These are phyloP conservation scores for Melaleuca alternifolia DNA, from an alignment of 345 rosid species.

Conservation along the genomic window DNA sequence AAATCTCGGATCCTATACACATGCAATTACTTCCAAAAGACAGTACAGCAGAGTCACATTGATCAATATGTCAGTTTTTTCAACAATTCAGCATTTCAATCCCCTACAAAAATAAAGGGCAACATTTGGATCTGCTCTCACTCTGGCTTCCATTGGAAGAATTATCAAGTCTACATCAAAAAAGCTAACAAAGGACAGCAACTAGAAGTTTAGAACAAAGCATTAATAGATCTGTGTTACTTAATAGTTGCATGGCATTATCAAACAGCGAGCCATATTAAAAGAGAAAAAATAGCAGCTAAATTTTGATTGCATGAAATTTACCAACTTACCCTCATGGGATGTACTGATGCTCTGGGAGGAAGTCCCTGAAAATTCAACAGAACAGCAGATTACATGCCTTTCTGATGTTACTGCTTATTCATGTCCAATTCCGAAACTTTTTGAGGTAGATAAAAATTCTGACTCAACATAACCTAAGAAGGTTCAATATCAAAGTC, in stretches of 20 bases:
- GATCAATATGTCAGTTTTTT: not conserved
- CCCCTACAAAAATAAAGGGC: not conserved
- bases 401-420: not conserved
- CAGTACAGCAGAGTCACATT: not conserved
- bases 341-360: constrained; percentile 97
- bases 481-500: not conserved
- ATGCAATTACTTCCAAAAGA: not conserved
- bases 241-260: not conserved
- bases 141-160: not conserved
- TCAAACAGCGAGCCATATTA: not conserved
- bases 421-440: not conserved
- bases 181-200: not conserved
- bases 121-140: not conserved
- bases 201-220: not conserved
- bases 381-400: not conserved
- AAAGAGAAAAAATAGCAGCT: constrained; percentile 3
- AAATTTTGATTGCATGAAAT: not conserved
- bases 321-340: constrained; percentile 86
- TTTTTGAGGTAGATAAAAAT: not conserved
- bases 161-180: not conserved
- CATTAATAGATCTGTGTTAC: not conserved
- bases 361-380: constrained; percentile 72
- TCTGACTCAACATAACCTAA: not conserved
- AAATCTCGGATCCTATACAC: not conserved
- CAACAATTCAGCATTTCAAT: not conserved